Percentiles rank a stretch among this genome's conserved stretches.
Evolutionary conservation across 2,329 filamentous ascomycete species (phyloP).

Genomic region (Blastomyces gilchristii): DNA sequence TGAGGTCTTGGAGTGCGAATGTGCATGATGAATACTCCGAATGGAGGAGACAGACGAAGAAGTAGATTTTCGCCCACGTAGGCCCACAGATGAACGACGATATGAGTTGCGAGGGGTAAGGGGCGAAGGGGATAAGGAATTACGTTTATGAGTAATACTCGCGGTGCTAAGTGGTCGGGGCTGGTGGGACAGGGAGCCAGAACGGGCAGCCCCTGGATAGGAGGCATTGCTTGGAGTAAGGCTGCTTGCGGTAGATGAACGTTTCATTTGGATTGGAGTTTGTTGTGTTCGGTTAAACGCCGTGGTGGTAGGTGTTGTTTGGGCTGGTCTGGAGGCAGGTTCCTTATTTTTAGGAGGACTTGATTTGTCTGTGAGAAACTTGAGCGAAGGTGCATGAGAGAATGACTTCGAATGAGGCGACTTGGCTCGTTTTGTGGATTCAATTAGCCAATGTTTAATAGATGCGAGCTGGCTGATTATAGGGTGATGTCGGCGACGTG

Average conservation of each 20-base stretch:
- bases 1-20: conserved; percentile 86
- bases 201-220: conserved; percentile 31
- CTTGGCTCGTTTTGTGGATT: conserved; percentile 53
- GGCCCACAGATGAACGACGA: conserved; percentile 68
- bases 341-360: conserved; percentile 33
- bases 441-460: conserved; percentile 63
- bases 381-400: conserved; percentile 24
- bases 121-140: conserved; percentile 76
- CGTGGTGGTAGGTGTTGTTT: conserved; percentile 19
- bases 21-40: conserved; percentile 78
- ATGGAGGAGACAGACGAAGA: conserved; percentile 91
- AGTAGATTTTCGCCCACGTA: conserved; percentile 88
- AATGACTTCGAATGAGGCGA: conserved; percentile 40
- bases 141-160: conserved; percentile 40
- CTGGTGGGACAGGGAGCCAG: conserved; percentile 30
- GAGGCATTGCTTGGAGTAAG: conserved; percentile 34
- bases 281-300: conserved; percentile 21
- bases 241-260: conserved; percentile 33
- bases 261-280: conserved; percentile 32
- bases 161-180: conserved; percentile 28
- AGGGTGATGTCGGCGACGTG: conserved; percentile 50
- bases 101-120: conserved; percentile 81
- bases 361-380: conserved; percentile 31
- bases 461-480: conserved; percentile 57
- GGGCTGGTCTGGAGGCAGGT: conserved; percentile 21